These are phyloP conservation scores for Phytophthora pistaciae DNA, from an alignment of 352 stramenopile genomes.

Conservation along the genomic window DNA sequence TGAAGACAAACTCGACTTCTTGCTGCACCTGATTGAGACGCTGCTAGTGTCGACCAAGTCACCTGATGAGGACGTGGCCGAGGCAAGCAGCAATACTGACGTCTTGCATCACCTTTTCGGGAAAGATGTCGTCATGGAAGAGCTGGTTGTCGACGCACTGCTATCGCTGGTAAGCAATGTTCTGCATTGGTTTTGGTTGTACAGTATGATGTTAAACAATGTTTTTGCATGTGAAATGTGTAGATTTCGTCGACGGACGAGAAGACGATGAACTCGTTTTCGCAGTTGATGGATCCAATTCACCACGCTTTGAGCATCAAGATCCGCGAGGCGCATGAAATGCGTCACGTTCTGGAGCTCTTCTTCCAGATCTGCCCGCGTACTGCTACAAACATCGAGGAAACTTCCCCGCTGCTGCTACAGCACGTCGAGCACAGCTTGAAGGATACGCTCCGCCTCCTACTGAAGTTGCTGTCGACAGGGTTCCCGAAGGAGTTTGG, in stretches of 20 bases:
- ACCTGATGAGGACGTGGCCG: constrained; percentile 13
- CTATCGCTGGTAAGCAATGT: constrained; percentile 55
- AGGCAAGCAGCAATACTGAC: constrained; percentile 32
- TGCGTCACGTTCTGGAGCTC: constrained; percentile 76
- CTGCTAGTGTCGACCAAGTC: constrained; percentile 50
- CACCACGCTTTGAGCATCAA: constrained; percentile 74
- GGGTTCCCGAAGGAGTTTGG: constrained; percentile 88
- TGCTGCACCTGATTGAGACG: constrained; percentile 70
- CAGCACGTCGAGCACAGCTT: constrained; percentile 84
- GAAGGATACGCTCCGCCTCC: constrained; percentile 73
- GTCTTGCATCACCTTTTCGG: constrained; percentile 75
- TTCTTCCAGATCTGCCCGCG: constrained; percentile 81
- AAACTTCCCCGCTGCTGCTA: constrained; percentile 76
- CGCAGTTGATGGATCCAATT: constrained; percentile 64
- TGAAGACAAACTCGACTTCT: constrained; percentile 74
- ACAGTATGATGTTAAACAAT: not conserved
- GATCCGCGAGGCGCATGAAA: constrained; percentile 77
- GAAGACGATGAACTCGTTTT: constrained; percentile 67
- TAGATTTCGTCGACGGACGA: constrained; percentile 64
- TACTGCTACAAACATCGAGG: constrained; percentile 77
- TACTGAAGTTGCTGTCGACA: constrained; percentile 84
- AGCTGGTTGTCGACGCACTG: constrained; percentile 74
- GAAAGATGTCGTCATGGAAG: constrained; percentile 69
- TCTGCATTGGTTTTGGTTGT: not conserved
- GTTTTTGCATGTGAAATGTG: not conserved